phyloP scores from a whole-genome alignment of 2,329 filamentous ascomycete genomes.

The Ceratocystis diversiconidia region DNA sequence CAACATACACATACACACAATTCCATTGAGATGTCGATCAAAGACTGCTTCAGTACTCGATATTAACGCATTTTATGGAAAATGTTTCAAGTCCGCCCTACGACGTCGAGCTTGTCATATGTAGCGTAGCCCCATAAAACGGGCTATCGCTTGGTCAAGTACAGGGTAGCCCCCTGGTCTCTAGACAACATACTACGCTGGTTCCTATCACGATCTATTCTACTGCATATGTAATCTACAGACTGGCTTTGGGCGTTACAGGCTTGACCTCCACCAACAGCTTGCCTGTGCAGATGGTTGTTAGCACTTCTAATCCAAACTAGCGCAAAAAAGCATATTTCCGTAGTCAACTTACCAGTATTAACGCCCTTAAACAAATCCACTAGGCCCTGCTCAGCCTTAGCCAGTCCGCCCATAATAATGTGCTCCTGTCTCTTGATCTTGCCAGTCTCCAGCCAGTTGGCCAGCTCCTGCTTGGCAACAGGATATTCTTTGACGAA shows the following conservation, averaged over 20 bases:
- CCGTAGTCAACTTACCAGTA: conserved; percentile 39
- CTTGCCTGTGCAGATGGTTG: conserved; percentile 1
- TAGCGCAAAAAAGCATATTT: background rate
- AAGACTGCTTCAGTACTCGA: background rate
- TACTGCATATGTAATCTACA: background rate
- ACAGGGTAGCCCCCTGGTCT: background rate
- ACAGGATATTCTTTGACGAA: conserved; percentile 41
- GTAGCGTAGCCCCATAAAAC: background rate
- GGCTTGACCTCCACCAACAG: conserved; percentile 41
- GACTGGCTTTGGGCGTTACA: background rate
- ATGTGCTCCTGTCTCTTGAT: conserved; percentile 59
- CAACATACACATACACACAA: background rate
- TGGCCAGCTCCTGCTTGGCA: conserved; percentile 45
- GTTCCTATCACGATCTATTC: no score
- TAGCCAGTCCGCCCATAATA: conserved; percentile 50
- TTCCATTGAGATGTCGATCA: background rate
- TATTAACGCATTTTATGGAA: background rate
- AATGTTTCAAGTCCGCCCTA: background rate
- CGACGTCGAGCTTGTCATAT: background rate
- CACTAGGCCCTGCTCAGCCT: conserved; percentile 48
- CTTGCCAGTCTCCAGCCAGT: conserved; percentile 59
- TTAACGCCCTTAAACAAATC: conserved; percentile 56
- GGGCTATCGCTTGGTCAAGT: background rate
- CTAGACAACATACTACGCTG: no score
- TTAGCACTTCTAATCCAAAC: background rate